Evolutionary conservation across 257 asterid species (phyloP).

Genomic region (Solanum sejunctum): DNA sequence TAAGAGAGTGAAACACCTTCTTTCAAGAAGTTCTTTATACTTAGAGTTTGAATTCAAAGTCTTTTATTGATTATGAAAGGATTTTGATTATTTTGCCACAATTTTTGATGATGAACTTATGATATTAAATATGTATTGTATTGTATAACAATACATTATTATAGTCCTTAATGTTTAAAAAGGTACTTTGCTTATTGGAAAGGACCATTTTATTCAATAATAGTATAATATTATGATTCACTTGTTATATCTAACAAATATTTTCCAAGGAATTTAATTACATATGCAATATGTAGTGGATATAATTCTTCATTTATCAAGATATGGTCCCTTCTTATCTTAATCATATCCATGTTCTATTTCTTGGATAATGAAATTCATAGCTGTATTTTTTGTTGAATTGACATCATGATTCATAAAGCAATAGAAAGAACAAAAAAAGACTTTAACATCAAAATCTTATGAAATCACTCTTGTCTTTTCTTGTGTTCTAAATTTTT

Average conservation of each 20-base stretch:
- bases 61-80: background rate
- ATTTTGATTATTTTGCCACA: no score
- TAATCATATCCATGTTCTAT: background rate
- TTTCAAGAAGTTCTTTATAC: no score
- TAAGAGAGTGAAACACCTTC: background rate
- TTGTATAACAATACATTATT: background rate
- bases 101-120: no score
- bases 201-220: background rate
- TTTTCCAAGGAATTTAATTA: background rate
- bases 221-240: background rate
- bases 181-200: background rate
- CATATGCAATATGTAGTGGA: background rate
- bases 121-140: no score
- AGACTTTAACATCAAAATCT: background rate
- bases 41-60: background rate
- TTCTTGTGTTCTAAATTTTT: background rate
- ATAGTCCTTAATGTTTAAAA: background rate
- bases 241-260: background rate
- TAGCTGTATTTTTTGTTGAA: background rate
- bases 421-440: background rate
- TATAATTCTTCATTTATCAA: background rate
- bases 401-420: background rate
- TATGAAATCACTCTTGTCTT: background rate
- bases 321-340: constrained; percentile 1
- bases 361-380: background rate